Conservation (phyloP, 1,139 yeast species). For the Saccharomycopsis crataegensis region DNA sequence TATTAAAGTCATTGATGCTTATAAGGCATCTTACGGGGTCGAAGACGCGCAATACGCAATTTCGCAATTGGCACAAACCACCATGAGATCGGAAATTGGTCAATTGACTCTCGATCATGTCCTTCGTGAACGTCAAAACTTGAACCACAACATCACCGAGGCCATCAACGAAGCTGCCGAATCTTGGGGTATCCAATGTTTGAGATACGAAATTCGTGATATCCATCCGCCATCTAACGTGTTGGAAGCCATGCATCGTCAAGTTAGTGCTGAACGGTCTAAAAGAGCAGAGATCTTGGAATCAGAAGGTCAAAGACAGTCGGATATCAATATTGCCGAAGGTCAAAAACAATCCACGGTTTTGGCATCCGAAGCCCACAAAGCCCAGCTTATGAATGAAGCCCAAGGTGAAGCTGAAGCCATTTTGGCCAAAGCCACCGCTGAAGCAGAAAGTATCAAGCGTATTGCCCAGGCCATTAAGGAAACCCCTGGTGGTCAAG, state of each 20-base stretch:
- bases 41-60: conserved; percentile 85
- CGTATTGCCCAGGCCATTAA: conserved; percentile 60
- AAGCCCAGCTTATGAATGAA: conserved; percentile 53
- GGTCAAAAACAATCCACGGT: conserved; percentile 68
- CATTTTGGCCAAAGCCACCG: conserved; percentile 59
- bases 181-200: conserved; percentile 82
- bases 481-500: conserved; percentile 61
- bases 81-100: conserved; percentile 87
- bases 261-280: conserved; percentile 79
- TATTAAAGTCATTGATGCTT: conserved; percentile 71
- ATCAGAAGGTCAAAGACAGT: conserved; percentile 75
- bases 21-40: conserved; percentile 81
- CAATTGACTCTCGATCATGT: conserved; percentile 73
- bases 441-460: conserved; percentile 66
- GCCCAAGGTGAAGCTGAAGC: conserved; percentile 71
- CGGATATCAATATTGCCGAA: conserved; percentile 75
- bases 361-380: conserved; percentile 62
- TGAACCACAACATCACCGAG: conserved; percentile 66
- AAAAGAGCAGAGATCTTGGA: conserved; percentile 83
- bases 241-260: conserved; percentile 88
- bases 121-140: conserved; percentile 62
- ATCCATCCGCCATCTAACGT: conserved; percentile 84
- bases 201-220: conserved; percentile 81
- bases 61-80: conserved; percentile 80
- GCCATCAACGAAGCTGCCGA: conserved; percentile 79